Base-by-base conservation (phyloP, 805 yeast genomes). In the Candida dendrica region DNA sequence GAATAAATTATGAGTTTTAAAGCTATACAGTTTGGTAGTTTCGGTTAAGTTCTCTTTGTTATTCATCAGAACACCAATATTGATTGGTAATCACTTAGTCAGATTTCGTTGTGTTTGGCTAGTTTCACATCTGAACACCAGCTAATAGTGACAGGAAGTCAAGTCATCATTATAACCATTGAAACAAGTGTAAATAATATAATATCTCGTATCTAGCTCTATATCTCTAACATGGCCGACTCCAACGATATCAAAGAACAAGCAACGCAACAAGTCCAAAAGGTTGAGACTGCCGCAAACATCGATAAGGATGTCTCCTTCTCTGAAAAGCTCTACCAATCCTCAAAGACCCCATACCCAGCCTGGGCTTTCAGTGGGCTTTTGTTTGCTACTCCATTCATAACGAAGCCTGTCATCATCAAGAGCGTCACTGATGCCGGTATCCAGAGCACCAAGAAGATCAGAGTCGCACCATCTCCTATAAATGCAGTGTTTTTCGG, bases 401-500 rank as follows among this genome's bases (percentile, higher is more conserved):
- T 66, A 2, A 55, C 67, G 1, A 51, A 56, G 14, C 69, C 66
- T 29, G 51, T 59, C 8, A 46, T 49, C 18, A 40, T 40, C 29
- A 36, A 48, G 22, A 32, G 19, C 9, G 34, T 17, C 5, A 17
- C 19, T 5, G 34, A 15, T 16, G 34, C 19, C 17, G 34, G 34
- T 32, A 10, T 49, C 52, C 9, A 36, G 37, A 15, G 39, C n/a
- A n/a, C 13, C 14, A 36, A 30, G 41, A 19, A 15, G 19, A 18
- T 34, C 17, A 42, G 41, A 19, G 44, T 66, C 13, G 71, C 70
- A 1, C 65, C 70, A 2, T 50, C 64, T 0, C 51, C 55, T 6
- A 49, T 52, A 19, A 58, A 60, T 32, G 75, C 81, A 31, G 54
- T 73, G 20, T 52, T 79, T 10, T 84, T 84, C 57, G 84, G 87